These are phyloP conservation scores for Trametes sanguinea DNA, from an alignment of 768 basidiomycete genomes.

Conservation along the genomic window DNA sequence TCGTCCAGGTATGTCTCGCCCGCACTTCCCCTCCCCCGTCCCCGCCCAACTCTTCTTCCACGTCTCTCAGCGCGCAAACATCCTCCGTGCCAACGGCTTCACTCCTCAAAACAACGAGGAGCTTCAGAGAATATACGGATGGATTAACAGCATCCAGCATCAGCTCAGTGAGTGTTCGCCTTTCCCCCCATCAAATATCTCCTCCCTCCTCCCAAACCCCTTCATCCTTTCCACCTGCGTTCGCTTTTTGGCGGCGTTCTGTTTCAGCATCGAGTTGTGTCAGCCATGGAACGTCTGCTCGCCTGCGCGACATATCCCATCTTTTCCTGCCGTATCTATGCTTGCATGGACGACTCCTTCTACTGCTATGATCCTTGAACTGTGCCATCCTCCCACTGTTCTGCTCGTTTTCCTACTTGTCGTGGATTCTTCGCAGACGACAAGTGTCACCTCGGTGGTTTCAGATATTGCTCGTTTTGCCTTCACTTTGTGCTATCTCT, in stretches of 20 bases:
- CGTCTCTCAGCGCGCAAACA: conserved; percentile 43
- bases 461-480: too few species aligned
- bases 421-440: too few species aligned
- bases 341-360: too few species aligned
- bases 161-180: conserved; percentile 24
- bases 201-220: not conserved
- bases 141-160: conserved; percentile 41
- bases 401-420: too few species aligned
- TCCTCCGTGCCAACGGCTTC: conserved; percentile 45
- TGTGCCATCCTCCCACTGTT: too few species aligned
- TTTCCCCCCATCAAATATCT: not conserved
- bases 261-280: too few species aligned
- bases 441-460: too few species aligned
- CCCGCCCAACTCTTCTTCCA: not conserved
- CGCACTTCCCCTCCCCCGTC: not conserved
- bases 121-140: conserved; percentile 42
- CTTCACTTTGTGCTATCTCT: too few species aligned
- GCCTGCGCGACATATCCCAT: too few species aligned
- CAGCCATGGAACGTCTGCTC: too few species aligned
- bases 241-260: not conserved
- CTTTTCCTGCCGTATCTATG: too few species aligned
- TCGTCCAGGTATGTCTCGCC: conserved; percentile 30
- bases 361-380: too few species aligned
- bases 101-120: conserved; percentile 49
- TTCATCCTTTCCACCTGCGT: not conserved